Evolutionary conservation across 78 protist genomes (phyloP), one percentile per base, ranked within the genome.

Genomic region (Tieghemostelium lacteum): DNA sequence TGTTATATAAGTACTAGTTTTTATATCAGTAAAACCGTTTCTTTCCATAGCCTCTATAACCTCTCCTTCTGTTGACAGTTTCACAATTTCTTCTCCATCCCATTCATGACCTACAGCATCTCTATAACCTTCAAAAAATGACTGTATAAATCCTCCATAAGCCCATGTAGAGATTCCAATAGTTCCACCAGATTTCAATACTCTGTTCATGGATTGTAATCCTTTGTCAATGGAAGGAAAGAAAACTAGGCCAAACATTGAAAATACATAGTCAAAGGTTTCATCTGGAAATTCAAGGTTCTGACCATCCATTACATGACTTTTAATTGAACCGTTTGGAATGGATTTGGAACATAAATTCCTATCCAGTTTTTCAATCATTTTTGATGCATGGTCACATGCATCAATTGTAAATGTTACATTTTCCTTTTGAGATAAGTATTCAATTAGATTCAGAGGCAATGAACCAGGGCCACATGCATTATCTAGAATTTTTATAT

Each of bases 401-500:
- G 91, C 70, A 2, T 69, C 28, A 4, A 83, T 54, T 33, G 20
- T 50, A 0, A 29, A 16, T 2, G 45, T 31, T 10, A 29, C 29
- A 33, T 17, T 33, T 19, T 29, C 17, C 12, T 49, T 8, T 16
- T n/a, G n/a, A 16, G n/a, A 20, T 12, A 7, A 37, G 16, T 69
- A 34, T 1, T 16, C 26, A 22, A 2, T 50, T 8, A 40, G 72
- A 57, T 2, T 10, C 4, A 83, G 19, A 3, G 78, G 40, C 16
- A 83, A 10, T 14, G 78, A 42, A 17, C 91, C 91, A 26, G 91
- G 10, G 22, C 91, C 91, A 39, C 70, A 34, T 2, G 67, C 91
- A 54, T 69, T 57, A 60, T 83, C 91, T 29, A 83, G 33, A 2
- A 83, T 69, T 55, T 58, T 55, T 3, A 74, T 2, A 12, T 45